Evolutionary conservation across 2,329 filamentous ascomycete genomes (phyloP).

Genomic region (Nemania abortiva): DNA sequence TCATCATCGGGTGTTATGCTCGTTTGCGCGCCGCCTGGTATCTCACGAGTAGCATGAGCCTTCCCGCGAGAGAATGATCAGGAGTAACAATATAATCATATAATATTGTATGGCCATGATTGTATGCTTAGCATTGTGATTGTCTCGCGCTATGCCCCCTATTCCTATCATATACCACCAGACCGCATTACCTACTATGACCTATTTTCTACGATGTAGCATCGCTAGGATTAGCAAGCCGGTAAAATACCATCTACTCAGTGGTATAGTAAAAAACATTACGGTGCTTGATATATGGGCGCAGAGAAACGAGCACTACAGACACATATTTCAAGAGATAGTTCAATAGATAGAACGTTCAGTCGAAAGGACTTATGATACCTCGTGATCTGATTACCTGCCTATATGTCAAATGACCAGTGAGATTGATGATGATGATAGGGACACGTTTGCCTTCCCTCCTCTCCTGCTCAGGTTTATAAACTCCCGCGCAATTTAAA

Average conservation of each 20-base stretch:
- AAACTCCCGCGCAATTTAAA: conserved; percentile 9
- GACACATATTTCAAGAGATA: not conserved
- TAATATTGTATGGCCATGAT: too few relatives aligned
- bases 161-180: too few relatives aligned
- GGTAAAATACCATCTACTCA: not conserved
- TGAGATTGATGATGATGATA: conserved; percentile 4
- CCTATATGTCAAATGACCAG: conserved; percentile 20
- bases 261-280: not conserved
- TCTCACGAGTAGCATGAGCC: not conserved
- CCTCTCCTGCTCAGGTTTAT: conserved; percentile 2
- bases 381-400: conserved; percentile 6
- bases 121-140: too few relatives aligned
- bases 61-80: not conserved
- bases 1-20: too few relatives aligned
- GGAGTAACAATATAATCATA: too few relatives aligned
- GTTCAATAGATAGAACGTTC: too few relatives aligned
- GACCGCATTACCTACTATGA: too few relatives aligned
- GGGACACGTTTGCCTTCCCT: not conserved
- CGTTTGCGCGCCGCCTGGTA: not conserved
- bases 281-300: not conserved
- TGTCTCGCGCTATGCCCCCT: too few relatives aligned
- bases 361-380: conserved; percentile 11
- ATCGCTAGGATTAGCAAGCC: too few relatives aligned
- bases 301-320: not conserved
- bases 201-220: too few relatives aligned